These are phyloP conservation scores for Penicillium angulare DNA, from an alignment of 495 filamentous ascomycete species.

Conservation along the genomic window DNA sequence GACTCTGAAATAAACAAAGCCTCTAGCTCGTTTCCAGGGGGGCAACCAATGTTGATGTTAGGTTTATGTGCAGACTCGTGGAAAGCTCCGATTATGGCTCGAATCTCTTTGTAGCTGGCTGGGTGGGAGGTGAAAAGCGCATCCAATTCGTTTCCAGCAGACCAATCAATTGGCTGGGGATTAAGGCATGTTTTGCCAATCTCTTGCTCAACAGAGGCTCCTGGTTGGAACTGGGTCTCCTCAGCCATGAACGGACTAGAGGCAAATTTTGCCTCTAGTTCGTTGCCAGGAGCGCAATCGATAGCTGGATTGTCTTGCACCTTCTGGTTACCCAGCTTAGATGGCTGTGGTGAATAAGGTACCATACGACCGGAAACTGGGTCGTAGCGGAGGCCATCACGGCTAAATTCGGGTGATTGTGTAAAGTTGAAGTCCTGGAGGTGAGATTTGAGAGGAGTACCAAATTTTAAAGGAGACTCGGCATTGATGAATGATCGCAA, in stretches of 20 bases:
- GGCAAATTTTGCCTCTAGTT: slow-evolving; percentile 12
- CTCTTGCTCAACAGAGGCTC: background rate
- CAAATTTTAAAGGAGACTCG: slow-evolving; percentile 4
- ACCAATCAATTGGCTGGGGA: slow-evolving; percentile 2
- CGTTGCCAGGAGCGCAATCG: slow-evolving; percentile 11
- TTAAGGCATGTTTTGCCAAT: background rate
- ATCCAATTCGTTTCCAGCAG: slow-evolving; percentile 12
- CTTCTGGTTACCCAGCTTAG: background rate
- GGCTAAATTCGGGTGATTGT: background rate
- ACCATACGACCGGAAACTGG: slow-evolving; percentile 44
- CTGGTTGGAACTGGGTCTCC: background rate
- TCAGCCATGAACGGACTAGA: background rate
- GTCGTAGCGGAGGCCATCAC: slow-evolving; percentile 27
- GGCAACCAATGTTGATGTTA: slow-evolving; percentile 4
- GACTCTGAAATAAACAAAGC: slow-evolving; percentile 6
- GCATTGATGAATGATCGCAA: slow-evolving; percentile 26
- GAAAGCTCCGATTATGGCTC: background rate
- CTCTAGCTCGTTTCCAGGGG: slow-evolving; percentile 13
- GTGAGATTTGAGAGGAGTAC: slow-evolving; percentile 9
- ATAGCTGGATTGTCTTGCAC: background rate
- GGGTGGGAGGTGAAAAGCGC: slow-evolving; percentile 12
- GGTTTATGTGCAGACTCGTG: background rate
- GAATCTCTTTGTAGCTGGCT: background rate
- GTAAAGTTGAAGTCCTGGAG: slow-evolving; percentile 11
- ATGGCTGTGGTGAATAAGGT: slow-evolving; percentile 10